Evolutionary conservation across 208 protist genomes (phyloP).

Genomic region (Eutreptiella sp.): DNA sequence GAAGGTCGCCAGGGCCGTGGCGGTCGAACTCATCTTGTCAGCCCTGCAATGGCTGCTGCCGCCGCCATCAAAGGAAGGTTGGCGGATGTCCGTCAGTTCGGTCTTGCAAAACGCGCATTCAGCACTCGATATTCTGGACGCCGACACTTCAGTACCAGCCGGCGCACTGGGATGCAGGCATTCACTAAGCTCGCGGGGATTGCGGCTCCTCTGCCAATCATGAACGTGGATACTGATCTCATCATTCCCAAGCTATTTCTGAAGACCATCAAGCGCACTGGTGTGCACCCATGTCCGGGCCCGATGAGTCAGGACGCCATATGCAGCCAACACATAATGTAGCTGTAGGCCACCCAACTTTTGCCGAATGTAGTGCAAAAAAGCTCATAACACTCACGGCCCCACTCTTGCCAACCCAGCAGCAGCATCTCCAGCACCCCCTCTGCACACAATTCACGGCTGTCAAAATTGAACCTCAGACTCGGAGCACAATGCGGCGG

Average conservation of each 20-base stretch:
- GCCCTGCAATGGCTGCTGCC: slow-evolving; percentile 47
- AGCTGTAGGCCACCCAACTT: no score
- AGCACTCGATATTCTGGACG: no score
- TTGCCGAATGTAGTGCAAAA: no score
- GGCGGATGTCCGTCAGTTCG: slow-evolving; percentile 41
- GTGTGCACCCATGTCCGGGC: no score
- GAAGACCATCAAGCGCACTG: slow-evolving; percentile 40
- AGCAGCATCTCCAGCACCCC: no score
- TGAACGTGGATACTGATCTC: slow-evolving; percentile 47
- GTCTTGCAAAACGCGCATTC: slow-evolving; percentile 10
- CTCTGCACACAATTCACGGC: no score
- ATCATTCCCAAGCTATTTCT: slow-evolving; percentile 49
- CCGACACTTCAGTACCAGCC: not conserved
- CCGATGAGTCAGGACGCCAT: no score
- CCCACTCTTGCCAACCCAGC: no score
- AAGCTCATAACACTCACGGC: no score
- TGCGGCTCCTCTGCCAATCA: not conserved
- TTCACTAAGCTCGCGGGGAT: slow-evolving; percentile 9
- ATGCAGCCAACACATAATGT: no score
- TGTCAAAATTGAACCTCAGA: no score
- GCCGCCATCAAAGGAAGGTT: slow-evolving; percentile 45
- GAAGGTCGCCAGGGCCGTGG: slow-evolving; percentile 44
- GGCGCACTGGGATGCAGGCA: not conserved
- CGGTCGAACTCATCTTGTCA: slow-evolving; percentile 45
- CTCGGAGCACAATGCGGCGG: no score